A percentile compares a stretch with the other conserved stretches of the same genome.
These are phyloP conservation scores for Phytophthora idaei DNA, from an alignment of 352 stramenopile species.

Conservation along the genomic window DNA sequence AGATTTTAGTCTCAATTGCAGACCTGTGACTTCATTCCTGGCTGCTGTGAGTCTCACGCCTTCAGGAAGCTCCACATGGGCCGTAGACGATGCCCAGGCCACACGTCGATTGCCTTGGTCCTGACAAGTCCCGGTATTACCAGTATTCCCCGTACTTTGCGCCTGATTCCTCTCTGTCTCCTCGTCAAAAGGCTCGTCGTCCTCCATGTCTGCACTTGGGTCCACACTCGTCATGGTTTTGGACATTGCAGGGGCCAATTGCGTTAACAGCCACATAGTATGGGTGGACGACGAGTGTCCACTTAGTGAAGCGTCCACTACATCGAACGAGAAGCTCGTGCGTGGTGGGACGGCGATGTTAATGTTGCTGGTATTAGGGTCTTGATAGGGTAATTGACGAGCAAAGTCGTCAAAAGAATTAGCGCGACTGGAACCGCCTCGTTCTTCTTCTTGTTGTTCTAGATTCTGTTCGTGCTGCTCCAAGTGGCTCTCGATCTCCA, in stretches of 20 bases:
- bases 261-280: conserved; percentile 52
- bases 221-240: conserved; percentile 42
- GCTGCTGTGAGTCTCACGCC: conserved; percentile 51
- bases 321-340: conserved; percentile 36
- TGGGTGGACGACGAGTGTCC: background rate
- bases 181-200: conserved; percentile 48
- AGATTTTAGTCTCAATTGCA: conserved; percentile 62
- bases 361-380: background rate
- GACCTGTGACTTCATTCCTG: conserved; percentile 60
- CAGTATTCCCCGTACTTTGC: conserved; percentile 1
- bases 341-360: conserved; percentile 6
- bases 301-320: conserved; percentile 16
- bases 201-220: conserved; percentile 43
- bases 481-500: conserved; percentile 39
- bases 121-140: conserved; percentile 3
- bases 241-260: conserved; percentile 60
- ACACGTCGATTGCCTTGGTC: conserved; percentile 29
- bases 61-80: conserved; percentile 41
- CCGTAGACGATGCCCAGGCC: conserved; percentile 39
- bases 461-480: conserved; percentile 12
- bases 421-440: conserved; percentile 10
- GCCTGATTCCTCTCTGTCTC: conserved; percentile 24
- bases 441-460: conserved; percentile 1
- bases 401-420: conserved; percentile 42
- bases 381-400: conserved; percentile 34